These are phyloP conservation scores for Sporothrix dimorphospora DNA, from an alignment of 2,329 filamentous ascomycete genomes.

Conservation along the genomic window DNA sequence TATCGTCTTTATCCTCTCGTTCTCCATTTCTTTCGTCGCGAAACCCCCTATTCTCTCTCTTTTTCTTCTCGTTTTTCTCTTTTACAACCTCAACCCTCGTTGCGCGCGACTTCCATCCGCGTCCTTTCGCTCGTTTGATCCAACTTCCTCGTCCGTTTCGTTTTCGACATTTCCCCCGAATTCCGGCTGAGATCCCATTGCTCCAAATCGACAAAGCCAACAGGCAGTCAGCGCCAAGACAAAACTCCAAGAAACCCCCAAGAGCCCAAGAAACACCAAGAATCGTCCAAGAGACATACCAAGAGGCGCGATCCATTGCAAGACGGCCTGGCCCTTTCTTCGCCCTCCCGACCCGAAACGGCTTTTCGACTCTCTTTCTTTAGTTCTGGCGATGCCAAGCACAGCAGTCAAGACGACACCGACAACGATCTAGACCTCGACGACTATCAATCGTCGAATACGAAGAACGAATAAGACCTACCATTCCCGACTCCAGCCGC, in stretches of 20 bases:
- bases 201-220: not conserved
- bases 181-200: not conserved
- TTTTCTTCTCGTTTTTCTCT: not conserved
- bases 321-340: constrained; percentile 1
- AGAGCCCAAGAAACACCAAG: constrained; percentile 18
- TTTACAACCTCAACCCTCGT: not conserved
- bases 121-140: constrained; percentile 21
- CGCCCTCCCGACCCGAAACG: not conserved
- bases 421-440: not conserved
- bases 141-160: constrained; percentile 14
- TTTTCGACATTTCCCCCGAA: not conserved
- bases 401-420: not conserved
- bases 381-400: constrained; percentile 14
- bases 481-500: not conserved
- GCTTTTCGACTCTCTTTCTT: not conserved
- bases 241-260: not conserved
- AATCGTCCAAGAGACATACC: constrained; percentile 17
- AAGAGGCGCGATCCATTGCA: not conserved
- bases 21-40: not conserved
- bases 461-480: not conserved
- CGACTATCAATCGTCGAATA: not conserved
- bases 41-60: constrained; percentile 20
- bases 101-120: not conserved
- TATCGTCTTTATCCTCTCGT: not conserved
- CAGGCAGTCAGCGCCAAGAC: constrained; percentile 13